Conservation (phyloP, 2,329 filamentous ascomycete species). For the Fusarium sp. region DNA sequence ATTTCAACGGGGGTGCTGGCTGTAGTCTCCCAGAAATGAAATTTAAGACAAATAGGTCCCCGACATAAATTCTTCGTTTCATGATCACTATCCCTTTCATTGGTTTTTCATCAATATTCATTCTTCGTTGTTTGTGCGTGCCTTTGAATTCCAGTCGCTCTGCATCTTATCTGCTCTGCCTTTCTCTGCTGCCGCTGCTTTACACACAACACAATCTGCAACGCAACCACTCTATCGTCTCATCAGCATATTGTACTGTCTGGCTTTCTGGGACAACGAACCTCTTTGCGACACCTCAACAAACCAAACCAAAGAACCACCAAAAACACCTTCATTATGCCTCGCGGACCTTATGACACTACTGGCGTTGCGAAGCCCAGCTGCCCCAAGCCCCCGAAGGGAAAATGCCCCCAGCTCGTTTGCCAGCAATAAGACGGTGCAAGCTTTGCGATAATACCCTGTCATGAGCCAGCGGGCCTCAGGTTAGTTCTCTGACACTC, state of each 20-base stretch:
- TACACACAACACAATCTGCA: constrained; percentile 30
- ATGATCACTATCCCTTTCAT: constrained; percentile 29
- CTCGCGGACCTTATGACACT: constrained; percentile 52
- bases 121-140: constrained; percentile 34
- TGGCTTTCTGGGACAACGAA: constrained; percentile 23
- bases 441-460: constrained; percentile 12
- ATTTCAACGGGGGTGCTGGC: constrained; percentile 26
- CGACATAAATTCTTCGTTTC: constrained; percentile 31
- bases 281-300: constrained; percentile 4
- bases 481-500: constrained; percentile 24
- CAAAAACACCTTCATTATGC: constrained; percentile 42
- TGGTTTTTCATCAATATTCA: constrained; percentile 33
- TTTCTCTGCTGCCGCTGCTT: constrained; percentile 22
- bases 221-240: constrained; percentile 28
- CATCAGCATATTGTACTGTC: constrained; percentile 15
- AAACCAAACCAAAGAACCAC: constrained; percentile 12
- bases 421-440: constrained; percentile 25
- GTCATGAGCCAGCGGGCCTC: constrained; percentile 28
- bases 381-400: constrained; percentile 50
- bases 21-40: constrained; percentile 18
- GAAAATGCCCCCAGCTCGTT: constrained; percentile 33
- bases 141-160: constrained; percentile 37
- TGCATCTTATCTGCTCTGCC: constrained; percentile 15
- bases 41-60: constrained; percentile 41
- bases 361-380: constrained; percentile 52